A percentile compares a stretch with the other conserved stretches of the same genome.
These are phyloP conservation scores for Huiozyma naganishii DNA, from an alignment of 805 yeast species.

Conservation along the genomic window DNA sequence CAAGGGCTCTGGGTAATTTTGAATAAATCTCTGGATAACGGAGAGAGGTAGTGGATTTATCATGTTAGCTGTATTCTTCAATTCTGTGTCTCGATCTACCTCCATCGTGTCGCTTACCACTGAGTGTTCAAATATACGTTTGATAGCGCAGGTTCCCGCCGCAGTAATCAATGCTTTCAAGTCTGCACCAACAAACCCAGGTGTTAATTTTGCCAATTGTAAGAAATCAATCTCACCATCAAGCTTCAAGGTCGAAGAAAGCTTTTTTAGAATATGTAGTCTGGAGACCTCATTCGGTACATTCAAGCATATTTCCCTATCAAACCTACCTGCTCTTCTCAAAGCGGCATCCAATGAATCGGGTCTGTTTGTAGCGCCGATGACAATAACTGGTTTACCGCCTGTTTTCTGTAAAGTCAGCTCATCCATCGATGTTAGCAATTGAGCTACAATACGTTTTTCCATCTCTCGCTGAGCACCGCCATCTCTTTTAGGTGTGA, in stretches of 20 bases:
- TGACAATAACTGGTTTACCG: conserved; percentile 85
- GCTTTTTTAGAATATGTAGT: conserved; percentile 59
- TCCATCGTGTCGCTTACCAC: conserved; percentile 7
- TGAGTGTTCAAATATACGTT: conserved; percentile 58
- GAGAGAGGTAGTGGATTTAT: conserved; percentile 35
- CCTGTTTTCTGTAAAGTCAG: conserved; percentile 76
- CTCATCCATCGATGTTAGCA: conserved; percentile 91
- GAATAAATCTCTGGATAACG: conserved; percentile 61
- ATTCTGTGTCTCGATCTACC: conserved; percentile 6
- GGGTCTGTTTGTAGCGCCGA: conserved; percentile 96
- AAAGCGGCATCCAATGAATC: conserved; percentile 91
- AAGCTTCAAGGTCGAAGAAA: conserved; percentile 57
- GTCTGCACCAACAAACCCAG: conserved; percentile 98
- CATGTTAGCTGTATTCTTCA: conserved; percentile 27
- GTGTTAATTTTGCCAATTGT: conserved; percentile 80
- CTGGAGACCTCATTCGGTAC: conserved; percentile 90
- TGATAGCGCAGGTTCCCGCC: conserved; percentile 89
- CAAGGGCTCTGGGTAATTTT: conserved; percentile 69
- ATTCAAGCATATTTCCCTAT: conserved; percentile 83
- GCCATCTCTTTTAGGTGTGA: conserved; percentile 95
- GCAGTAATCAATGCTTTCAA: conserved; percentile 87
- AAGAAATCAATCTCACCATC: conserved; percentile 60
- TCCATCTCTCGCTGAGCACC: conserved; percentile 96
- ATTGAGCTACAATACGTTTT: conserved; percentile 88
- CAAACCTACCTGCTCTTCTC: conserved; percentile 94